Evolutionary conservation across 805 yeast species (phyloP), one percentile per base, ranked within the genome.

Genomic region (Phaffomyces thermotolerans): DNA sequence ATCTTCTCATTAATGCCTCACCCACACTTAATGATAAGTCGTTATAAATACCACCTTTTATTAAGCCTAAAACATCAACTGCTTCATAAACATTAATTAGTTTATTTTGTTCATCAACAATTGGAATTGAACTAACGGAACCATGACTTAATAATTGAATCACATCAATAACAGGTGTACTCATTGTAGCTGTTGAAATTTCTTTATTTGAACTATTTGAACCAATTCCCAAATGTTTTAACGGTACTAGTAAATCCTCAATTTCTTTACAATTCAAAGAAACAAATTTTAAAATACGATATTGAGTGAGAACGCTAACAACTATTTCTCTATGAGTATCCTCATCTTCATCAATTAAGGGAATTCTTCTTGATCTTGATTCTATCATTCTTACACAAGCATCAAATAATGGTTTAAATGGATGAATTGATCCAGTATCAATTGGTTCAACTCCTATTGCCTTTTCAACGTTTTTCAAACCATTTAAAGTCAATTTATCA

Each of bases 191-290:
- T 12, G 91, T 84, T 17, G 84, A 76, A n/a, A 93, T 63, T 33
- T 65, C 61, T 35, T 57, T 52, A 35, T 72, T 69, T 9, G 84
- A 73, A 34, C 90, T 79, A 14, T 84, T 75, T 9, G 84, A 73
- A 34, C 90, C 79, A n/a, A 84, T 75, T 32, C 75, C 71, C 37
- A 93, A 67, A 44, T 82, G 84, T 47, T 73, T 71, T 45, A 93
- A 70, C 4, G 96, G 95, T 53, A 81, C 79, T 53, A 81, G 68
- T 44, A 93, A 69, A 72, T 81, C 84, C 54, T 84, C 79, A 4
- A 96, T 89, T 62, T 93, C 98, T 62, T 88, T 89, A 67, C 99
- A 93, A 65, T 93, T 93, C 64, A 91, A 76, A 3, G 97, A 90
- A 29, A 93, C 96, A 60, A 93, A 93, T 65, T 95, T 91, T 57